Evolutionary conservation across 306 rosid genomes (phyloP).

Genomic region (Casuarina cunninghamiana): DNA sequence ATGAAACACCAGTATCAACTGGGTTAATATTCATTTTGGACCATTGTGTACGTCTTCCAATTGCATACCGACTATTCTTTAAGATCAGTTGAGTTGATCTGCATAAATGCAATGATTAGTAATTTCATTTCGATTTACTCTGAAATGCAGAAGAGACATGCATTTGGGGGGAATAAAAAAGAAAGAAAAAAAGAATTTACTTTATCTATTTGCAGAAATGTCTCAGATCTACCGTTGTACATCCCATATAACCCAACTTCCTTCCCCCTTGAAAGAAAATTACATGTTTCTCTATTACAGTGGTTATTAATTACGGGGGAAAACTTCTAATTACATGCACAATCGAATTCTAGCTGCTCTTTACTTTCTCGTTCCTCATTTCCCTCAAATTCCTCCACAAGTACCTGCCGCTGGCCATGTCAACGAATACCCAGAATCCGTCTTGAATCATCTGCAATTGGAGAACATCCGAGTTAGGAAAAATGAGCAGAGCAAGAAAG

Average conservation of each 20-base stretch:
- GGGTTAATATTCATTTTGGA: not conserved
- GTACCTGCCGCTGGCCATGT: slow-evolving; percentile 83
- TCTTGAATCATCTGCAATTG: slow-evolving; percentile 45
- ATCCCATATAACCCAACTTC: not conserved
- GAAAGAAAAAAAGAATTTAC: not conserved
- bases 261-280: not conserved
- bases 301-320: not conserved
- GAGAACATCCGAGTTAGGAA: slow-evolving; percentile 19
- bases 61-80: not conserved
- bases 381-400: slow-evolving; percentile 65
- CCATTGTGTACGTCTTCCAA: not conserved
- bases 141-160: not conserved
- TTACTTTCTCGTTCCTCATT: slow-evolving; percentile 8
- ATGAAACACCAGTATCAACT: not conserved
- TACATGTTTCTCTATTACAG: slow-evolving; percentile 4
- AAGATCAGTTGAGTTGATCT: too few relatives aligned
- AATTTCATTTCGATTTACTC: not conserved
- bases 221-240: not conserved
- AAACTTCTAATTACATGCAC: not conserved
- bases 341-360: slow-evolving; percentile 23
- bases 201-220: not conserved
- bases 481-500: not conserved
- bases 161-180: not conserved
- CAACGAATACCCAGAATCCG: slow-evolving; percentile 63
- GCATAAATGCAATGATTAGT: too few relatives aligned